Base-by-base conservation (phyloP, 2,329 filamentous ascomycete genomes). In the Arthrinium phaeospermum region DNA sequence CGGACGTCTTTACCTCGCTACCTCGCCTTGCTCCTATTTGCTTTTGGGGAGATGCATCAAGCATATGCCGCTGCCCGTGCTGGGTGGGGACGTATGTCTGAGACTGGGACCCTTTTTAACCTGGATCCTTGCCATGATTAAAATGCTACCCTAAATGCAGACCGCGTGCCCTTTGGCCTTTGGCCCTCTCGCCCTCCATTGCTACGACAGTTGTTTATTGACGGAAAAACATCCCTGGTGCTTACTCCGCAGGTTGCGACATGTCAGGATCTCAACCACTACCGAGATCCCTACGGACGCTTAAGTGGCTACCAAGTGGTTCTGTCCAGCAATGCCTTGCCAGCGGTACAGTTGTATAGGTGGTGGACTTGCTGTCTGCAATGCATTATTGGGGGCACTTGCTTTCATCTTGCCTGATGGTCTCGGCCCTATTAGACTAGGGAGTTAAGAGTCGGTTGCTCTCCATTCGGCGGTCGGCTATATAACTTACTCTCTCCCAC, bases 171-270 rank as follows among this genome's bases (percentile, higher is more conserved):
- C 34, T n/a, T 64, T 30, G 5, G 34, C 57, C 57, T n/a, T 64
- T 30, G 5, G 57, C 57, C 57, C 57, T 64, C 57, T 30, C 2
- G 57, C 57, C 57, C 57, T 64, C 57, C 57, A 24, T n/a, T 64
- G 34, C 57, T 64, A 64, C 19, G 30, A 64, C 57, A n/a, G 19
- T 41, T 64, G 57, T 64, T 64, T 64, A 64, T 64, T 64, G 57
- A 64, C 34, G 57, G 57, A 64, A 64, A 64, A 64, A 64, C 57
- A 37, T 14, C 34, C 57, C 57, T 41, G 37, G 57, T 41, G 12
- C 34, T 30, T 64, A 41, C 34, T 64, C 57, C 57, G 53, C 53
- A 61, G 4, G 53, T 37, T 61, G 30, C 16, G 22, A 61, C 53
- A 12, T 34, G 30, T 37, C 53, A 61, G 53, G 53, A 22, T 12